phyloP scores from a whole-genome alignment of 345 rosid genomes.

The Pugionium cornutum region DNA sequence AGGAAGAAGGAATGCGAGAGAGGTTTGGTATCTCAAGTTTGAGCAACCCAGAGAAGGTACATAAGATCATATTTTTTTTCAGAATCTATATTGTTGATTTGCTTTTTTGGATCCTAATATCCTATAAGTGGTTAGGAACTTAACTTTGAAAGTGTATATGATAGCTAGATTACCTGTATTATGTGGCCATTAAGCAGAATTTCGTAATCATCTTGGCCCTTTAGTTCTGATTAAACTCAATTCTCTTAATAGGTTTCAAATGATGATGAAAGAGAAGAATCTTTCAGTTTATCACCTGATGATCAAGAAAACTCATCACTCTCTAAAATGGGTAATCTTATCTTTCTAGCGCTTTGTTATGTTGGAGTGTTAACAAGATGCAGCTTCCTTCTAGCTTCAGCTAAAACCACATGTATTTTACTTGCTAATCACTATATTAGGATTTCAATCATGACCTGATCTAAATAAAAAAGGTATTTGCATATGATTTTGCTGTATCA shows the following conservation, averaged over 20 bases:
- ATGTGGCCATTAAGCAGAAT: background rate
- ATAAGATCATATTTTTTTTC: background rate
- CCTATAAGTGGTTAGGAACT: background rate
- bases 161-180: background rate
- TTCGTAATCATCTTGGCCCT: background rate
- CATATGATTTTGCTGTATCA: background rate
- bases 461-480: background rate
- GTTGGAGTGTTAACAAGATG: conserved; percentile 2
- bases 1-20: conserved; percentile 63
- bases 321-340: conserved; percentile 54
- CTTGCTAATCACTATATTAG: conserved; percentile 4
- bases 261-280: conserved; percentile 47
- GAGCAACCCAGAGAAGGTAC: conserved; percentile 46
- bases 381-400: conserved; percentile 18
- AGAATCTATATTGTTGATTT: too few relatives aligned
- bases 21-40: conserved; percentile 42
- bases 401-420: conserved; percentile 6
- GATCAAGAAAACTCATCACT: conserved; percentile 51
- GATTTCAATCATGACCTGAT: background rate
- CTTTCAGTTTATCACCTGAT: conserved; percentile 39
- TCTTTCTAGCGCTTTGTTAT: background rate
- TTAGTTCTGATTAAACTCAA: background rate
- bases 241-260: conserved; percentile 42
- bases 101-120: too few relatives aligned
- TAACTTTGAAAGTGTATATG: background rate